Base-by-base conservation (phyloP, 495 filamentous ascomycete genomes). In the Hapsidospora chrysogenum region DNA sequence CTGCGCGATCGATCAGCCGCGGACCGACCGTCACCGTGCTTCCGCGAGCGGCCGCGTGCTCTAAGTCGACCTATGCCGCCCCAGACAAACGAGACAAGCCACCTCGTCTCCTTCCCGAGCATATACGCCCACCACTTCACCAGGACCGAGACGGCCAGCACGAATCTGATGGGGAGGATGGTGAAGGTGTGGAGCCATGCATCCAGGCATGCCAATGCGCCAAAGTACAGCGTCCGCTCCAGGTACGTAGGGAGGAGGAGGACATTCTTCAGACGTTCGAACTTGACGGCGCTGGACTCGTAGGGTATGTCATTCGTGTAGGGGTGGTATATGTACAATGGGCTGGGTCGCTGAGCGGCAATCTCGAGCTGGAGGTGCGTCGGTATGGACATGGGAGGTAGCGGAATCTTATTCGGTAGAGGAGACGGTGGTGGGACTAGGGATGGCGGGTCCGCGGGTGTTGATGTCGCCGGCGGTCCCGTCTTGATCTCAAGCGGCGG, bases 141-240 rank as follows among this genome's bases (percentile, higher is more conserved):
- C 19, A 96, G 56, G 2, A 96, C 74, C 2, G 74, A 70, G 0
- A 86, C 41, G 8, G 89, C 85, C 41, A 85, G 83, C 35, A 86
- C 50, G 50, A 99, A 96, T 0, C 89, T 72, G 36, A 99, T 65
- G 9, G 89, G 89, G 5, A 96, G 59, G 20, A 99, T 85, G 0
- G 92, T 99, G 40, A 96, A 92, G 0, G 85, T 85, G 54, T 92
- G 85, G 3, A 96, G 66, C 89, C 87, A 99, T n/a, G 85, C 78
- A 59, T 99, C 89, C 20, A 96, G 61, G 53, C 89, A 96, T 19
- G 87, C 83, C 16, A 95, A 48, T 8, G 78, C 72, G 5, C 89
- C 89, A 58, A 99, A 96, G 44, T 70, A 73, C 14, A 99, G 64
- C 1, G 84, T 70, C 36, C 77, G 71, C 56, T 99, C 89, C n/a